Evolutionary conservation across 805 yeast species (phyloP), one percentile per base, ranked within the genome.

Genomic region (Zygoascus tannicola): DNA sequence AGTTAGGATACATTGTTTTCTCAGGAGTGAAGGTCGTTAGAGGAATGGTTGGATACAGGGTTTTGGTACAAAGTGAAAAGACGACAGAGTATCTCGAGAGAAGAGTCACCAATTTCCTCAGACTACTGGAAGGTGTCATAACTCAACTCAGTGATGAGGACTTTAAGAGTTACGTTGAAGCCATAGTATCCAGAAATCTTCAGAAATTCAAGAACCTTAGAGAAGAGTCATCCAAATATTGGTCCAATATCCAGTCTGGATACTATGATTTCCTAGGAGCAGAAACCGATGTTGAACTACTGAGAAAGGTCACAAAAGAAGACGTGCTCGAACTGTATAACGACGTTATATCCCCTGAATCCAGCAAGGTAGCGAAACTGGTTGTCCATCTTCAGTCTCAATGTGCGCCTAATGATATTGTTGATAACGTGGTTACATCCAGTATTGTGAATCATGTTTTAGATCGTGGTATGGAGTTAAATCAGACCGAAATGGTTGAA

Each of bases 1-100:
- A 92, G 62, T 71, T 90, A 26, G 98, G 98, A 2, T 90, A 90
- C 56, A 87, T 90, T 50, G 98, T 90, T 0, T 86, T 85, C 58
- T 78, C 92, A 36, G 84, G 94, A 0, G 66, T 74, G 21, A 68
- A 81, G 48, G 71, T 71, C 48, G 75, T 85, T 2, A 74, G 94
- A 57, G 80, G 92, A 19, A 74, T 81, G 4, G 71, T 76, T 58
- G 88, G 90, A 12, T 73, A 78, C 52, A 71, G 92, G 55, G 63
- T 92, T 12, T 66, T 88, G 51, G 73, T 88, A 41, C 98, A 90
- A 65, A 80, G 92, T 47, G 97, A 86, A 60, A 76, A 81, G 58
- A 64, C 85, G 2, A 70, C 92, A 2, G 74, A 72, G 12, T 88
- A 79, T 60, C 69, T 92, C 48, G 85, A 85, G 57, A 73, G 73